Evolutionary conservation across 768 basidiomycete genomes (phyloP).

Genomic region (Auricularia auricula-judae): DNA sequence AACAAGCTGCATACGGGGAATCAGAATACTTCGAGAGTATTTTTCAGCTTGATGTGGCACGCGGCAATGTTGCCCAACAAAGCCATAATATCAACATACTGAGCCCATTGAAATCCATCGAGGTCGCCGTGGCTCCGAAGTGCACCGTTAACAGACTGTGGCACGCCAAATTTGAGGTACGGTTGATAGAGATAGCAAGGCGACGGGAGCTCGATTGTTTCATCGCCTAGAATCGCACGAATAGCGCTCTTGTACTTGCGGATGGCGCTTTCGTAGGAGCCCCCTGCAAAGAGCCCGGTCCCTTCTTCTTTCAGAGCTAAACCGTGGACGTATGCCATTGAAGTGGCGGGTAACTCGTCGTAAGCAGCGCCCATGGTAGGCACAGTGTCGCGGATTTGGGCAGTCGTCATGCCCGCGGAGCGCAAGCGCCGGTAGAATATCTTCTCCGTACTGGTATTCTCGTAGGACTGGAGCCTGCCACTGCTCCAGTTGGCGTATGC

Average conservation of each 20-base stretch:
- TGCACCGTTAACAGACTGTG: neutral
- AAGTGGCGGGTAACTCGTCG: neutral
- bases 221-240: neutral
- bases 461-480: no score
- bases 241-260: neutral
- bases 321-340: neutral
- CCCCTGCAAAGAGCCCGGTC: neutral
- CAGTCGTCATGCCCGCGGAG: no score
- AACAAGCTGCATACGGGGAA: neutral
- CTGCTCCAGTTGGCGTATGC: no score
- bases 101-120: no score
- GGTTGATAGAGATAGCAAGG: neutral
- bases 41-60: no score
- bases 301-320: neutral
- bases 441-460: no score
- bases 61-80: no score
- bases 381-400: neutral
- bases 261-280: neutral
- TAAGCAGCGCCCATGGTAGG: neutral
- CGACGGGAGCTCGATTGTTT: neutral
- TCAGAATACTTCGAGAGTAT: neutral
- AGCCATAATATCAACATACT: no score
- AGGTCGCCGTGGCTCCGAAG: neutral
- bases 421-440: no score
- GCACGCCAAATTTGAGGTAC: neutral